A percentile compares a stretch with the other conserved stretches of the same genome.
phyloP scores from a whole-genome alignment of 2,329 filamentous ascomycete species.

The Hypomyces perniciosus region DNA sequence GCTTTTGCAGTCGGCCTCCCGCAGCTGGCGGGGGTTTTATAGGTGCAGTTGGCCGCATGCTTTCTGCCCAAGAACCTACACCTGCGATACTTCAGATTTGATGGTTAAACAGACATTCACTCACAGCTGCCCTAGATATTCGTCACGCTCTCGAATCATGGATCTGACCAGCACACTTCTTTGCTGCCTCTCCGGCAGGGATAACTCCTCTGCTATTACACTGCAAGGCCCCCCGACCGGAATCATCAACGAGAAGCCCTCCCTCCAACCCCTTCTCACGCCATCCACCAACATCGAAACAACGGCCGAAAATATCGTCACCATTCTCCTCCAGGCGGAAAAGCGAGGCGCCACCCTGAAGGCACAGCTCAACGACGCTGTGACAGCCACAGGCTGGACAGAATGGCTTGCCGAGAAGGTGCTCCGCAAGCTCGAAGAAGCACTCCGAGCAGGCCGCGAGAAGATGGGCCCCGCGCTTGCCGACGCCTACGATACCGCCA shows the following conservation, averaged over 20 bases:
- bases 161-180: neutral
- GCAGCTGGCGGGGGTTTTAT: no score
- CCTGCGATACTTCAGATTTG: no score
- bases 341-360: neutral
- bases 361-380: neutral
- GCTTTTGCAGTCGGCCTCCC: no score
- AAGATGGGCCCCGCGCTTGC: conserved; percentile 5
- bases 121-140: no score
- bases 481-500: conserved; percentile 1
- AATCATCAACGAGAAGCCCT: conserved; percentile 1
- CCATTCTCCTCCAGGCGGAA: neutral
- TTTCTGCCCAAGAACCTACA: no score
- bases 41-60: no score
- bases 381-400: neutral
- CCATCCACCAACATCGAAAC: neutral
- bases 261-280: neutral
- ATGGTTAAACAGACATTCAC: no score
- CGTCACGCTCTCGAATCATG: no score
- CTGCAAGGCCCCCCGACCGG: neutral
- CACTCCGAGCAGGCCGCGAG: neutral
- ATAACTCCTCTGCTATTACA: neutral
- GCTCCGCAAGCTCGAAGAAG: conserved; percentile 3
- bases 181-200: neutral
- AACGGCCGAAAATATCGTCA: neutral
- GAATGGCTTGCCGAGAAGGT: conserved; percentile 7